Evolutionary conservation across 192 early-diverging fungal species (phyloP), one percentile per base, ranked within the genome.

Genomic region (Coemansia reversa): DNA sequence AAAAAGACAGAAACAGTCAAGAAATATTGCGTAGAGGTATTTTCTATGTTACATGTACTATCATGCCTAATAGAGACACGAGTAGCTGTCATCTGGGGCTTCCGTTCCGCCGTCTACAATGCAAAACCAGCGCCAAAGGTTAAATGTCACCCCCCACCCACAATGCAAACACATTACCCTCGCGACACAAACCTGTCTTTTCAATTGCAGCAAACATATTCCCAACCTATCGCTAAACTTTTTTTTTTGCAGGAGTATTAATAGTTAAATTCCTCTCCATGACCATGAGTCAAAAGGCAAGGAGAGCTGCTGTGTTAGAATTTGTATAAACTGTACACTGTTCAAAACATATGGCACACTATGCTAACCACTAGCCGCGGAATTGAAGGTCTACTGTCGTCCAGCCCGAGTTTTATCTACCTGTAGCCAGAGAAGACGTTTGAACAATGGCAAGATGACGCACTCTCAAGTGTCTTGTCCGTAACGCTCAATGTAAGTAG

Each of bases 361-460:
- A 2, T 45, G 39, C 39, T 45, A 45, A 45, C 14, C 39, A 45
- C 39, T 45, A 22, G 4, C 57, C 11, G 25, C 28, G 20, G 22
- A 14, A 29, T 9, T 24, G 18, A 23, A 7, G 1, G 35, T 25
- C 7, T 35, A 22, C 52, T 12, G 18, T 48, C 45, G 8, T 49
- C 28, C n/a, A 50, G 42, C 19, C 5, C 53, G 14, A 24, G 16
- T 63, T 27, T 27, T 30, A 7, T 56, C 20, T 30, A 0, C 55
- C 2, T 70, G 63, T 76, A 76, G 74, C 53, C 66, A n/a, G 75
- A 63, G 59, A 79, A 79, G 63, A 58, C 78, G 51, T 62, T 68
- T 51, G 78, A 71, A 9, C 69, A 80, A 63, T 97, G 95, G 95
- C 91, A 92, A 68, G 89, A 93, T 70, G 87, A 91, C 39, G 90